phyloP scores from a whole-genome alignment of 1,139 yeast species.

The Ashbya aceris region DNA sequence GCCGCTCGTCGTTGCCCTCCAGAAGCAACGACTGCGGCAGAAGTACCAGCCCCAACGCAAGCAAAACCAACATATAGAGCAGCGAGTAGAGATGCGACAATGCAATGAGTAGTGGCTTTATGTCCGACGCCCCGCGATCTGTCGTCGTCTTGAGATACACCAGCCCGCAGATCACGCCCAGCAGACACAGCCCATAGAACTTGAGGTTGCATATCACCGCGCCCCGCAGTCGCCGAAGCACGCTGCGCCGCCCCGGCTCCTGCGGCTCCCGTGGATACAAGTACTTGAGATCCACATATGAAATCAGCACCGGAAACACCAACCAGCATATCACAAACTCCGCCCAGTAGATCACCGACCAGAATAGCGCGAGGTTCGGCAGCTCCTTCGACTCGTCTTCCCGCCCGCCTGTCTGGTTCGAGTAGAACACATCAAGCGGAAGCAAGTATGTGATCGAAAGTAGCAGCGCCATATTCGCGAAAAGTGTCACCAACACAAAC shows the following conservation, averaged over 20 bases:
- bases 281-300: constrained; percentile 25
- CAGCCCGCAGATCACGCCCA: constrained; percentile 19
- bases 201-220: constrained; percentile 23
- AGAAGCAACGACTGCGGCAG: constrained; percentile 23
- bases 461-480: constrained; percentile 21
- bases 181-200: constrained; percentile 21
- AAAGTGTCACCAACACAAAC: constrained; percentile 15
- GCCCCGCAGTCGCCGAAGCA: constrained; percentile 13
- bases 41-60: constrained; percentile 24
- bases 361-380: constrained; percentile 13
- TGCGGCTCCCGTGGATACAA: constrained; percentile 10
- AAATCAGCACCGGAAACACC: constrained; percentile 25
- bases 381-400: background rate
- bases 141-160: constrained; percentile 22
- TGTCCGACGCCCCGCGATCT: constrained; percentile 19
- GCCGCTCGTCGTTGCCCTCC: constrained; percentile 15
- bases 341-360: constrained; percentile 25
- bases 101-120: constrained; percentile 27
- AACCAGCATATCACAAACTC: constrained; percentile 28
- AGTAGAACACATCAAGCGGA: constrained; percentile 23
- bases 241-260: constrained; percentile 5
- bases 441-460: constrained; percentile 23
- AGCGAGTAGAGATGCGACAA: constrained; percentile 27
- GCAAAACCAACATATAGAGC: constrained; percentile 22
- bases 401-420: constrained; percentile 10